These are phyloP conservation scores for Candida sp. DNA, from an alignment of 1,139 yeast genomes.

Conservation along the genomic window DNA sequence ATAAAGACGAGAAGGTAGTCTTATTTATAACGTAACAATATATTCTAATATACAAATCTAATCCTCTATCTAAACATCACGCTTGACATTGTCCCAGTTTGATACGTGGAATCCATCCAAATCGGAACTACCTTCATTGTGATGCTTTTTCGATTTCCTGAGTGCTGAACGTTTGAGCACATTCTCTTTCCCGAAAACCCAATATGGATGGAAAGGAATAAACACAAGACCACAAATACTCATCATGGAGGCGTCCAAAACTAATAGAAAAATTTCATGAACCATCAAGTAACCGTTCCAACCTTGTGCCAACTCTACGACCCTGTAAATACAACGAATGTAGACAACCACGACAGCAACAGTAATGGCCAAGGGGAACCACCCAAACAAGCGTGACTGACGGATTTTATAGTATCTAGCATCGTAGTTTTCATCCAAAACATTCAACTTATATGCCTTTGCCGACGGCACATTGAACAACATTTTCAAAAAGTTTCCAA, in stretches of 20 bases:
- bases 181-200: constrained; percentile 44
- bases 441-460: constrained; percentile 17
- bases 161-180: constrained; percentile 13
- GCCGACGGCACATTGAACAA: constrained; percentile 22
- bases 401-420: constrained; percentile 46
- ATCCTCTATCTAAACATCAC: no score
- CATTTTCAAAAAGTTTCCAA: constrained; percentile 30
- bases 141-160: no score
- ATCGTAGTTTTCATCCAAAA: constrained; percentile 34
- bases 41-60: no score
- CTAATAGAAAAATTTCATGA: constrained; percentile 73
- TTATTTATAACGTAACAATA: no score
- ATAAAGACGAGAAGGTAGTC: no score
- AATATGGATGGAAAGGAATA: constrained; percentile 64
- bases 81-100: no score
- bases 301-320: constrained; percentile 77
- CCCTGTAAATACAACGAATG: constrained; percentile 77
- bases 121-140: no score
- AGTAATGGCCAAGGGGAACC: constrained; percentile 53
- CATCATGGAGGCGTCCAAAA: constrained; percentile 77
- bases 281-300: constrained; percentile 70
- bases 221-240: constrained; percentile 41
- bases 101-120: no score
- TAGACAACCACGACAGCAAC: constrained; percentile 58
- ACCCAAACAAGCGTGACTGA: constrained; percentile 36